Conservation (phyloP, 768 basidiomycete species). For the Mycena floridula region DNA sequence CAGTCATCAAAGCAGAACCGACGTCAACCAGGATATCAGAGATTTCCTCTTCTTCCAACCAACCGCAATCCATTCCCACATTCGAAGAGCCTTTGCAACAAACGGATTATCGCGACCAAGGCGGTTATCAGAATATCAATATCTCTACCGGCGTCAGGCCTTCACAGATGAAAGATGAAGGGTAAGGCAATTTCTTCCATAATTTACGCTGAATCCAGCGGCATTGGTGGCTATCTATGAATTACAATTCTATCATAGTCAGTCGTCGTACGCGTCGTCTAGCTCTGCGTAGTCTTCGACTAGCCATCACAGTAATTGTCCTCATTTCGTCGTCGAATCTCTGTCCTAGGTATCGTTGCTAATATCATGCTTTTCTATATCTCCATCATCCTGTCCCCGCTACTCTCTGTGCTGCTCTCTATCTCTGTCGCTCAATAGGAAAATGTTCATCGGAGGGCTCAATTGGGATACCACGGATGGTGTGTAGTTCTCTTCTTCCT, state of each 20-base stretch:
- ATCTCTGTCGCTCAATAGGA: constrained; percentile 60
- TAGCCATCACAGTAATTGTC: constrained; percentile 69
- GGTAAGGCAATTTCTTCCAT: constrained; percentile 54
- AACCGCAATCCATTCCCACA: constrained; percentile 70
- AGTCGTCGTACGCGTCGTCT: not conserved
- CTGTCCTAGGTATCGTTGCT: constrained; percentile 74
- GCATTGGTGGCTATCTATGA: not conserved
- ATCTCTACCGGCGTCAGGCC: constrained; percentile 71
- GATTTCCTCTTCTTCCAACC: too few species aligned
- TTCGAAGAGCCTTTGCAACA: constrained; percentile 56
- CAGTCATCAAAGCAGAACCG: too few species aligned
- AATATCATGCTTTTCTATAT: constrained; percentile 51
- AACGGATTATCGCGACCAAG: constrained; percentile 41
- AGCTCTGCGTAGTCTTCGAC: constrained; percentile 42
- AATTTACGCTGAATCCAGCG: not conserved
- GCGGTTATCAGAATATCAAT: constrained; percentile 24
- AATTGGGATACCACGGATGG: constrained; percentile 99
- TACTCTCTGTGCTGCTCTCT: not conserved
- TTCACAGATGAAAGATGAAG: constrained; percentile 96
- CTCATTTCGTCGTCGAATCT: constrained; percentile 46
- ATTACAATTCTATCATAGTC: constrained; percentile 6
- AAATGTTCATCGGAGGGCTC: constrained; percentile 99
- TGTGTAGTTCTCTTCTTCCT: too few species aligned
- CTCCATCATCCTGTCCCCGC: constrained; percentile 12
- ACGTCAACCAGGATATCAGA: too few species aligned